These are phyloP conservation scores for Elaeis guineensis DNA, from an alignment of 176 grass and related monocot genomes.

Conservation along the genomic window DNA sequence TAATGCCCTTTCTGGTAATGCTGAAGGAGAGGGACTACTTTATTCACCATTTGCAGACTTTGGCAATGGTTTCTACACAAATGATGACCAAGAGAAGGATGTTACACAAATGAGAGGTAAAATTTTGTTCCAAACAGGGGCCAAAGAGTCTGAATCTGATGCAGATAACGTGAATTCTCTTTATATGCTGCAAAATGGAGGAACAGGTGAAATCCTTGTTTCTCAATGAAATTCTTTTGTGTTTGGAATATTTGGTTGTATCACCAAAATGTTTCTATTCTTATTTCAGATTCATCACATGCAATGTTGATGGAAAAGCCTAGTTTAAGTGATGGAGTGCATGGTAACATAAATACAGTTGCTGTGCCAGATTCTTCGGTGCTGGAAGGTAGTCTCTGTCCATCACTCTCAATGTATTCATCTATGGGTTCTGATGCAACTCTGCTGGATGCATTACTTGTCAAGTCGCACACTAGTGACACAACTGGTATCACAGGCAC, in stretches of 20 bases:
- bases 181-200: conserved; percentile 11
- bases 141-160: conserved; percentile 21
- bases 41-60: conserved; percentile 7
- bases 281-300: conserved; percentile 29
- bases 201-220: neutral
- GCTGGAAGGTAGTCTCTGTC: conserved; percentile 27
- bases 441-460: conserved; percentile 26
- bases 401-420: conserved; percentile 16
- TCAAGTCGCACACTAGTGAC: conserved; percentile 26
- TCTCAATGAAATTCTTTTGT: neutral
- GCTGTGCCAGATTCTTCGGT: conserved; percentile 22
- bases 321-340: conserved; percentile 33
- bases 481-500: conserved; percentile 35
- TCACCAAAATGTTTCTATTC: neutral
- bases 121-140: conserved; percentile 14
- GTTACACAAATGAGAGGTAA: conserved; percentile 20
- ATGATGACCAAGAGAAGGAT: conserved; percentile 23
- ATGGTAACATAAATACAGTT: conserved; percentile 10
- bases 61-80: conserved; percentile 21
- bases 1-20: conserved; percentile 8
- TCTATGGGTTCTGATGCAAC: conserved; percentile 14
- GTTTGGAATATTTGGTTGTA: too few relatives aligned
- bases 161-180: conserved; percentile 21
- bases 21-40: conserved; percentile 22
- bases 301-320: conserved; percentile 31